These are phyloP conservation scores for Coffea canephora DNA, from an alignment of 257 asterid species.

Conservation along the genomic window DNA sequence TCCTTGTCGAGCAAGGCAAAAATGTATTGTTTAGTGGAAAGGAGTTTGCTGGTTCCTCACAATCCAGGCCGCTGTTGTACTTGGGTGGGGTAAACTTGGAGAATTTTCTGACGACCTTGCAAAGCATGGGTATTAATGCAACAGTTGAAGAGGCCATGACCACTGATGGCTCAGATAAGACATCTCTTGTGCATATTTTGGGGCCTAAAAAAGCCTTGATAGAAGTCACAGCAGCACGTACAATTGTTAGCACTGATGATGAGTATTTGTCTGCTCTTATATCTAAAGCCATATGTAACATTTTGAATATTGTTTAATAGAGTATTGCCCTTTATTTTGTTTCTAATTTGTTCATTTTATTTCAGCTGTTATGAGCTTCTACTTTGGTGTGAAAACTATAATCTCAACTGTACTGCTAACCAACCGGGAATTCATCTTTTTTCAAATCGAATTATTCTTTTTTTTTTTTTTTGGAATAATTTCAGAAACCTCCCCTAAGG, in stretches of 20 bases:
- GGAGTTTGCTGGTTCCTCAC: slow-evolving; percentile 31
- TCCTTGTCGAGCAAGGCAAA: slow-evolving; percentile 53
- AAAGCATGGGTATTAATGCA: slow-evolving; percentile 40
- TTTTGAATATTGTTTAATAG: slow-evolving; percentile 33
- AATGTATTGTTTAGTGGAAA: slow-evolving; percentile 34
- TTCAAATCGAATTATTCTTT: no score
- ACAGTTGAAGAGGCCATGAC: slow-evolving; percentile 29
- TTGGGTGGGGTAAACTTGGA: slow-evolving; percentile 46
- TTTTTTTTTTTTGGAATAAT: no score
- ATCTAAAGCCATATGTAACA: slow-evolving; percentile 42
- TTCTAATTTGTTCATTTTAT: neutral
- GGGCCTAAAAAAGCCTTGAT: slow-evolving; percentile 51
- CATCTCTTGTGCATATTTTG: slow-evolving; percentile 33
- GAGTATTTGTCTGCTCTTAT: slow-evolving; percentile 40
- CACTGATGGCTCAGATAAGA: slow-evolving; percentile 27
- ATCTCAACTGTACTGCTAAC: neutral
- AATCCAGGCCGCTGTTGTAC: slow-evolving; percentile 34
- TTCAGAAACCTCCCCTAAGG: no score
- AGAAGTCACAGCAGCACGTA: slow-evolving; percentile 38
- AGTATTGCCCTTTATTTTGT: neutral
- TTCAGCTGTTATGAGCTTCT: neutral
- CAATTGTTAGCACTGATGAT: slow-evolving; percentile 43
- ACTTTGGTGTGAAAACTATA: no score
- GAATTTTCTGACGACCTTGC: slow-evolving; percentile 33
- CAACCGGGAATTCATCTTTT: neutral